phyloP scores from a whole-genome alignment of 2,329 filamentous ascomycete genomes.

The Ascochyta rabiei region DNA sequence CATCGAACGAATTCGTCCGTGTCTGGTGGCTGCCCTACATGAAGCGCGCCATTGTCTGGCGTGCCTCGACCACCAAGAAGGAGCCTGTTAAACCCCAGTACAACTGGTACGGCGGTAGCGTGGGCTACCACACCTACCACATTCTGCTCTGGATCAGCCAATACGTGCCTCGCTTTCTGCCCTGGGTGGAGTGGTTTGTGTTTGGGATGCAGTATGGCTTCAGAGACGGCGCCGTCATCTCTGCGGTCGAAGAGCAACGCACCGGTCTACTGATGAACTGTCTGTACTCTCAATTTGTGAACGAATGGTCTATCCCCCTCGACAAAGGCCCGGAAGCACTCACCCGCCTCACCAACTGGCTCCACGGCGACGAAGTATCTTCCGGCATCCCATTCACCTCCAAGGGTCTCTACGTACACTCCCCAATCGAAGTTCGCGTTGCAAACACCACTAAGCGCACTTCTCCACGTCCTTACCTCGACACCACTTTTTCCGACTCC shows the following conservation, averaged over 20 bases:
- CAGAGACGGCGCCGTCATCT: conserved; percentile 67
- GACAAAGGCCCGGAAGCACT: conserved; percentile 86
- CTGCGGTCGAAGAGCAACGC: conserved; percentile 80
- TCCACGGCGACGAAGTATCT: conserved; percentile 73
- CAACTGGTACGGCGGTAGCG: conserved; percentile 79
- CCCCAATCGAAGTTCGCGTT: conserved; percentile 90
- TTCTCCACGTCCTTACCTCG: conserved; percentile 67
- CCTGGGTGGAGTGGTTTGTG: conserved; percentile 93
- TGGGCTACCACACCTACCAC: conserved; percentile 92
- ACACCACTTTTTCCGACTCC: conserved; percentile 70
- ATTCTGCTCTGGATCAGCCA: conserved; percentile 83
- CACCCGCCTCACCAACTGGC: conserved; percentile 81
- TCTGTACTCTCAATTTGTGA: conserved; percentile 96
- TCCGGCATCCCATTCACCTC: conserved; percentile 80
- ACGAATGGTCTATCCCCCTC: conserved; percentile 95
- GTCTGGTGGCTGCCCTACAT: conserved; percentile 99
- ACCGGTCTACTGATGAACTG: conserved; percentile 93
- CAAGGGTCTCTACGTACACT: conserved; percentile 81
- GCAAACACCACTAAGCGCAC: conserved; percentile 66
- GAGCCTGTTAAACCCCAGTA: conserved; percentile 63
- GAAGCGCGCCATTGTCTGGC: conserved; percentile 85
- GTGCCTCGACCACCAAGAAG: conserved; percentile 76
- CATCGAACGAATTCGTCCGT: conserved; percentile 81
- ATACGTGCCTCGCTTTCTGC: conserved; percentile 77
- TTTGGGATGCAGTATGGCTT: conserved; percentile 99